These are phyloP conservation scores for Esteya vermicola DNA, from an alignment of 2,329 filamentous ascomycete genomes.

Conservation along the genomic window DNA sequence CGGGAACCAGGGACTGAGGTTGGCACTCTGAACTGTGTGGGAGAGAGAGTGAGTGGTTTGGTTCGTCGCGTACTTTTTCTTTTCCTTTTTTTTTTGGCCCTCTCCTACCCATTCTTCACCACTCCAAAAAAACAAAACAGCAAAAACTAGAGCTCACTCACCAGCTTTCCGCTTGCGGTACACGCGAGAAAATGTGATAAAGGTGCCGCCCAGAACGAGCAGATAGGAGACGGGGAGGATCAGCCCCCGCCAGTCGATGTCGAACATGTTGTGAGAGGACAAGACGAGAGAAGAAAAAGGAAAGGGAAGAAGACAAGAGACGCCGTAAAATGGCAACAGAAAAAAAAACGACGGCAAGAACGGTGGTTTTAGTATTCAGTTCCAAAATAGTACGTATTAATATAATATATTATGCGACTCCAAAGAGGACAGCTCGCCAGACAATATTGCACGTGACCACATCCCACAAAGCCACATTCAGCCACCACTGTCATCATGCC, in stretches of 20 bases:
- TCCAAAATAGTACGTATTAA: background rate
- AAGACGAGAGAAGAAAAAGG: background rate
- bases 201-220: slow-evolving; percentile 69
- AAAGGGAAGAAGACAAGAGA: background rate
- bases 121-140: background rate
- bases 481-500: background rate
- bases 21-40: slow-evolving; percentile 55
- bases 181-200: slow-evolving; percentile 82
- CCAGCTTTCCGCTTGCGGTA: slow-evolving; percentile 86
- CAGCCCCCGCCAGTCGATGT: slow-evolving; percentile 69
- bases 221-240: slow-evolving; percentile 82
- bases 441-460: background rate
- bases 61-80: background rate
- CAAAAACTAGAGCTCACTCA: slow-evolving; percentile 18
- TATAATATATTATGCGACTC: too few species aligned
- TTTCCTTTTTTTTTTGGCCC: background rate
- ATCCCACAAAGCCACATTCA: background rate
- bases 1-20: slow-evolving; percentile 88
- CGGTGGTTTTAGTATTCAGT: background rate
- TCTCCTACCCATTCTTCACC: too few species aligned
- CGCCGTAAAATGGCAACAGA: background rate
- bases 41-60: slow-evolving; percentile 1
- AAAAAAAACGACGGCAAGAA: background rate
- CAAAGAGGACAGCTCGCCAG: slow-evolving; percentile 3
- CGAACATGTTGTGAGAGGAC: slow-evolving; percentile 28